Conservation (phyloP, 2,329 filamentous ascomycete genomes). For the Aureobasidium musti region DNA sequence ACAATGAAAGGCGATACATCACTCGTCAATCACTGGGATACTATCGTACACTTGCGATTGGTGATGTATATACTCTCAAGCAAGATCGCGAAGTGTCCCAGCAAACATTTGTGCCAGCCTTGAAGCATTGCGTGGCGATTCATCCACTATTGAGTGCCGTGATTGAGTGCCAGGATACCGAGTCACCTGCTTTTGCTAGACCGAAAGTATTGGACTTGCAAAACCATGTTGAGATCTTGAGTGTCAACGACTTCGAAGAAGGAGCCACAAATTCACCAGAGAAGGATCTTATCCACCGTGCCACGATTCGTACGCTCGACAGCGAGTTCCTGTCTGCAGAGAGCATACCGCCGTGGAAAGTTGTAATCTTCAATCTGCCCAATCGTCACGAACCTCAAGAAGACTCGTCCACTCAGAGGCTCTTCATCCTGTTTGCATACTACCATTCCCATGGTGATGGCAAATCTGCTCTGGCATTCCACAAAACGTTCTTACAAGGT, state of each 20-base stretch:
- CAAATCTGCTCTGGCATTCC: constrained; percentile 47
- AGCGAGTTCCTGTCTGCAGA: constrained; percentile 34
- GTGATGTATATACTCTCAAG: constrained; percentile 40
- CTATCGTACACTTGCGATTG: constrained; percentile 47
- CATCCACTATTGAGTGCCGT: constrained; percentile 46
- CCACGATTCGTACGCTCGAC: neutral
- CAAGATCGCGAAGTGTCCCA: constrained; percentile 25
- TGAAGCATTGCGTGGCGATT: constrained; percentile 45
- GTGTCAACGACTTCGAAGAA: neutral
- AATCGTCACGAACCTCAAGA: neutral
- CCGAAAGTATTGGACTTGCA: constrained; percentile 42
- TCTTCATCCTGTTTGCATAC: constrained; percentile 47
- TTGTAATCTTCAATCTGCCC: constrained; percentile 44
- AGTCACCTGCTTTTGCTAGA: constrained; percentile 43
- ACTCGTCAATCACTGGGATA: constrained; percentile 46
- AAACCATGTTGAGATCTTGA: constrained; percentile 44
- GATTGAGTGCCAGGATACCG: constrained; percentile 43
- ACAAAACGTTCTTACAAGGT: constrained; percentile 45
- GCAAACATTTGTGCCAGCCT: constrained; percentile 36
- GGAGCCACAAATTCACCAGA: neutral
- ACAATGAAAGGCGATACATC: constrained; percentile 46
- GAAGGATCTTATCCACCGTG: constrained; percentile 7
- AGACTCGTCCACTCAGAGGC: constrained; percentile 27
- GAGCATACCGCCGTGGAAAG: constrained; percentile 47
- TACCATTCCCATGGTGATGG: constrained; percentile 52